phyloP scores from a whole-genome alignment of 169 alveolate genomes.

The Plasmodium cynomolgi region DNA sequence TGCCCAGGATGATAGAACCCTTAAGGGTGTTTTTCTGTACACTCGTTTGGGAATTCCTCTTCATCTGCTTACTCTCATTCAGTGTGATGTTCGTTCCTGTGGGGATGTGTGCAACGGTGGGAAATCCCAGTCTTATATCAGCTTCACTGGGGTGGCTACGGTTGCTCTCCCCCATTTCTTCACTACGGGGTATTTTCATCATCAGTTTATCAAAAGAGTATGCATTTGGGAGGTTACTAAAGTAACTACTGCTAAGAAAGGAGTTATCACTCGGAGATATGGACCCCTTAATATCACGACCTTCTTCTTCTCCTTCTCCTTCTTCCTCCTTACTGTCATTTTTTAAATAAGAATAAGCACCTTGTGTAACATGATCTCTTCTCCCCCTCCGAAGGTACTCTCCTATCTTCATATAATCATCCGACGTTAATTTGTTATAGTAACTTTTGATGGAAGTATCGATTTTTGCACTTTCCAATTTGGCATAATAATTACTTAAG shows the following conservation, averaged over 20 bases:
- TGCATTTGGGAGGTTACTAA: neutral
- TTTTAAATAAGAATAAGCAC: neutral
- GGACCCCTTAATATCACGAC: neutral
- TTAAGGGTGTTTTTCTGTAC: neutral
- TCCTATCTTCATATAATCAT: constrained; percentile 12
- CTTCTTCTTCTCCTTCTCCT: neutral
- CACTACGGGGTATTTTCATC: neutral
- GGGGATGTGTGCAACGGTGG: neutral
- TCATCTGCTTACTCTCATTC: neutral
- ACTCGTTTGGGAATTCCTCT: neutral
- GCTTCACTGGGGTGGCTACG: neutral
- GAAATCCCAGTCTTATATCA: neutral
- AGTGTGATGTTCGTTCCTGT: neutral
- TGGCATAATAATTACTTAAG: constrained; percentile 15
- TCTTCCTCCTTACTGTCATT: neutral
- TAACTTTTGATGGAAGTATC: neutral
- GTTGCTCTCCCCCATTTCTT: constrained; percentile 2
- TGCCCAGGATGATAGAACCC: neutral
- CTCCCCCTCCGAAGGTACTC: neutral
- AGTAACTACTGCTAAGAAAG: neutral
- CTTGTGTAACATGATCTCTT: neutral
- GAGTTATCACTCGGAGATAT: neutral
- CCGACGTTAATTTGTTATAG: constrained; percentile 1
- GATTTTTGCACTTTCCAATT: constrained; percentile 26
- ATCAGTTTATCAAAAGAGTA: constrained; percentile 19